Evolutionary conservation across 129 eudicot species (phyloP), one percentile per base, ranked within the genome.

Genomic region (Ambrosia artemisiifolia): DNA sequence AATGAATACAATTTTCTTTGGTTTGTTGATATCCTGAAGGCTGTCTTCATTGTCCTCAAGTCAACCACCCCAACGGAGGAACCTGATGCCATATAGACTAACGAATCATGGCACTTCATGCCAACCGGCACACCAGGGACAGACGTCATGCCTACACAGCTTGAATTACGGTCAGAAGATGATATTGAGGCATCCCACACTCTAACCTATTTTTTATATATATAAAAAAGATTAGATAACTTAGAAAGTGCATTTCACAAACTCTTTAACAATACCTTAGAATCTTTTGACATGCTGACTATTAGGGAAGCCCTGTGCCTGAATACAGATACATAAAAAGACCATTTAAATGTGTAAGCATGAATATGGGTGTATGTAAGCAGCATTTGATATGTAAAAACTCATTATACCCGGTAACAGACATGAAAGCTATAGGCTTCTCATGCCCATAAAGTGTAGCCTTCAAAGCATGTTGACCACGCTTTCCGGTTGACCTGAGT

Each of bases 391-490:
- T 56, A 24, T 71, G 67, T 71, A 40, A 50, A 60, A 32, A 32
- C 13, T 4, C 13, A 5, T 36, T 78, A 54, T 88, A 91, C 97
- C 95, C 89, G n/a, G 95, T 78, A 83, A 92, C 96, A 74, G 98
- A 77, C 79, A 89, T 77, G 49, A 83, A 74, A 19, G 70, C 83
- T 33, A 89, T 73, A 72, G 98, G 91, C 65, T 85, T 92, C 77
- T 84, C 95, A 77, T 92, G 98, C 12, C 98, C 98, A 78, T 85
- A 73, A 14, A 92, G 86, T 69, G 96, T 89, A 67, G 89, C 89
- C 67, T 78, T 89, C 51, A 87, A 72, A 69, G 91, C 91, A 33
- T 83, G 89, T 65, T 85, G 91, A 62, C 97, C 89, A 32, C 91
- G 90, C 71, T 89, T 89, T 67, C 95, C 91, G 28, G 82, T 74